Conservation (phyloP, 345 rosid species). For the Brassica carinata region DNA sequence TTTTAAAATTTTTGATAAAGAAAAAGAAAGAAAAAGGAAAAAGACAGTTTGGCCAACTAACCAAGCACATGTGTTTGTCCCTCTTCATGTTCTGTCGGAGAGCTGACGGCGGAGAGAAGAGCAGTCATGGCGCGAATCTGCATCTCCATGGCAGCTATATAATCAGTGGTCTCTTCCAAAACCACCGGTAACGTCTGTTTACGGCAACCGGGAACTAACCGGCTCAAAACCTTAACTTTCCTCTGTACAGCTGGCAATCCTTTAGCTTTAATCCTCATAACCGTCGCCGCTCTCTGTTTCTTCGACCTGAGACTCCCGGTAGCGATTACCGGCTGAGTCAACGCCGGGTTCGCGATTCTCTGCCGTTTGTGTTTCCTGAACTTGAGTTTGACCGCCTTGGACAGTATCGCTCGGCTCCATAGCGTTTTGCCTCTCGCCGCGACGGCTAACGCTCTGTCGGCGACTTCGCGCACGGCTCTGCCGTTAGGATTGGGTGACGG, state of each 20-base stretch:
- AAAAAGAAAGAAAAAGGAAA: neutral
- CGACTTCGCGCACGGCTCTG: conserved; percentile 82
- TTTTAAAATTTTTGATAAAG: neutral
- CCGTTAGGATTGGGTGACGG: conserved; percentile 54
- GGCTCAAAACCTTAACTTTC: conserved; percentile 80
- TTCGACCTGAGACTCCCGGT: conserved; percentile 49
- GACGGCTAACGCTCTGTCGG: conserved; percentile 67
- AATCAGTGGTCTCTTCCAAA: conserved; percentile 91
- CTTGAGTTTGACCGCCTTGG: conserved; percentile 70
- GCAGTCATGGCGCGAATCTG: conserved; percentile 92
- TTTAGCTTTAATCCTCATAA: conserved; percentile 57
- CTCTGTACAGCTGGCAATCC: conserved; percentile 74
- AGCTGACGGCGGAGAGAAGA: conserved; percentile 53
- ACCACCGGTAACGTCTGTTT: conserved; percentile 85
- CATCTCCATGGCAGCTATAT: conserved; percentile 97
- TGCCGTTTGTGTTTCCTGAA: conserved; percentile 72
- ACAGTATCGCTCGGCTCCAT: conserved; percentile 94
- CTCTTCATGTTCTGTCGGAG: conserved; percentile 39
- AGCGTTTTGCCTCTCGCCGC: conserved; percentile 82
- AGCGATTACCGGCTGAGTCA: conserved; percentile 5
- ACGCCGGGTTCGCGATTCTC: conserved; percentile 32
- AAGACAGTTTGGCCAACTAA: conserved; percentile 38
- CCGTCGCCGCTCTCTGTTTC: conserved; percentile 70
- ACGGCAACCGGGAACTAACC: conserved; percentile 97
- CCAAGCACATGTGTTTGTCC: conserved; percentile 39